Evolutionary conservation across 1,139 yeast genomes (phyloP).

Genomic region (Scheffersomyces lignicola): DNA sequence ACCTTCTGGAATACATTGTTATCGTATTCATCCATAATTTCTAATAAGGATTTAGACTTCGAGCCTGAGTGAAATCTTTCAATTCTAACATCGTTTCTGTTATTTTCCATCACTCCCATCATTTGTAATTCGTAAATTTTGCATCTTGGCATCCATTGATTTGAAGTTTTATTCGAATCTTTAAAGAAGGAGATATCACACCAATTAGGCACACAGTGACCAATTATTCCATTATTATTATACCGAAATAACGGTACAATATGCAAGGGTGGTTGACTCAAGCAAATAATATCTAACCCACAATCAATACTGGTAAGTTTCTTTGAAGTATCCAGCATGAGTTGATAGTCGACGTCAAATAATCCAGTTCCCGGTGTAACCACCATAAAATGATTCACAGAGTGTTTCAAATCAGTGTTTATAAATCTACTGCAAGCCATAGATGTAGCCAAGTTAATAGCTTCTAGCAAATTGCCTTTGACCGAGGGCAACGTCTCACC

Average conservation of each 20-base stretch:
- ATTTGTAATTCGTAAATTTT: conserved; percentile 93
- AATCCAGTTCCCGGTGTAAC: conserved; percentile 93
- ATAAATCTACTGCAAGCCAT: conserved; percentile 77
- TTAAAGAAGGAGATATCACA: conserved; percentile 89
- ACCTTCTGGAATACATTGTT: conserved; percentile 44
- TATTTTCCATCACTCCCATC: conserved; percentile 98
- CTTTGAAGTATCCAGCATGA: conserved; percentile 72
- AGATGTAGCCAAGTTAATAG: conserved; percentile 80
- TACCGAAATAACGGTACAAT: conserved; percentile 86
- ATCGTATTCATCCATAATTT: conserved; percentile 66
- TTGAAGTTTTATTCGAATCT: conserved; percentile 45
- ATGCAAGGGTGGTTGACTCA: conserved; percentile 90
- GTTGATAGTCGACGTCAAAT: conserved; percentile 84
- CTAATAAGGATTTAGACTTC: conserved; percentile 35
- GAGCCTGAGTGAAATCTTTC: conserved; percentile 45
- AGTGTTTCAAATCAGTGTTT: conserved; percentile 84
- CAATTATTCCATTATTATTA: conserved; percentile 48
- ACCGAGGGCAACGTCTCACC: conserved; percentile 79
- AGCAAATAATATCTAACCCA: conserved; percentile 84
- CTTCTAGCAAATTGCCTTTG: conserved; percentile 86
- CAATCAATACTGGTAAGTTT: conserved; percentile 76
- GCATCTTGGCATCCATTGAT: conserved; percentile 89
- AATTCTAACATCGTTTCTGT: conserved; percentile 63
- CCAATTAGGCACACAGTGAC: conserved; percentile 92
- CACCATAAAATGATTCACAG: conserved; percentile 80